Evolutionary conservation across 768 basidiomycete species (phyloP).

Genomic region (Macrolepiota fuliginosa): DNA sequence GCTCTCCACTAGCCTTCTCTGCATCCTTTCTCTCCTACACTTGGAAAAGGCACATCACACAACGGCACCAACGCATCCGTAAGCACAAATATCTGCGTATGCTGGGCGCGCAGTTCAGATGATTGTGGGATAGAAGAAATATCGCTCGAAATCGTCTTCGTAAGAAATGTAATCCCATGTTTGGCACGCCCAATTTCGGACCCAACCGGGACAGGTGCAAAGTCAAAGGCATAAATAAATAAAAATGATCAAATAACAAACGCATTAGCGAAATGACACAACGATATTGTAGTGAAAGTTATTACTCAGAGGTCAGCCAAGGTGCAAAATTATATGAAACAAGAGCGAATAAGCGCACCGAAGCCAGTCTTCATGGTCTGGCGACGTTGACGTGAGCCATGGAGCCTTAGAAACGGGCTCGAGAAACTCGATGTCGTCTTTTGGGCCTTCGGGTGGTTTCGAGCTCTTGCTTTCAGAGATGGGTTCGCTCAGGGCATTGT

Average conservation of each 20-base stretch:
- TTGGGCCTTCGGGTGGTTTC: background rate
- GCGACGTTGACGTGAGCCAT: conserved; percentile 9
- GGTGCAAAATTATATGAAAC: conserved; percentile 9
- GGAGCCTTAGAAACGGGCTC: conserved; percentile 5
- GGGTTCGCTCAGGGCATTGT: background rate
- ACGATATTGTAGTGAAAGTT: background rate
- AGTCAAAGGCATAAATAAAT: background rate
- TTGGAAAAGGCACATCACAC: conserved; percentile 5
- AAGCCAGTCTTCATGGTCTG: conserved; percentile 4
- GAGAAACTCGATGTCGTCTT: conserved; percentile 5
- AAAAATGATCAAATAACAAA: background rate
- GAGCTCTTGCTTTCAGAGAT: background rate
- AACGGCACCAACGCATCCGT: conserved; percentile 3
- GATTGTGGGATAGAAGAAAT: conserved; percentile 2
- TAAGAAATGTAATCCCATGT: background rate
- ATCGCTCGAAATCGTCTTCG: background rate
- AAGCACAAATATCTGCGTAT: conserved; percentile 5
- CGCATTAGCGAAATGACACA: background rate
- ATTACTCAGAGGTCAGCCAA: background rate
- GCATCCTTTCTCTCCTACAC: background rate
- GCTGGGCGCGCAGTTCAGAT: background rate
- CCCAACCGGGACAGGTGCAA: background rate
- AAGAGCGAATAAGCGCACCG: conserved; percentile 5
- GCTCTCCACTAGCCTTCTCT: background rate
- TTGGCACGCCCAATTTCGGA: conserved; percentile 14